Percentiles rank a stretch among this genome's conserved stretches.
phyloP scores from a whole-genome alignment of 1,139 yeast species.

The Suhomyces maxii region DNA sequence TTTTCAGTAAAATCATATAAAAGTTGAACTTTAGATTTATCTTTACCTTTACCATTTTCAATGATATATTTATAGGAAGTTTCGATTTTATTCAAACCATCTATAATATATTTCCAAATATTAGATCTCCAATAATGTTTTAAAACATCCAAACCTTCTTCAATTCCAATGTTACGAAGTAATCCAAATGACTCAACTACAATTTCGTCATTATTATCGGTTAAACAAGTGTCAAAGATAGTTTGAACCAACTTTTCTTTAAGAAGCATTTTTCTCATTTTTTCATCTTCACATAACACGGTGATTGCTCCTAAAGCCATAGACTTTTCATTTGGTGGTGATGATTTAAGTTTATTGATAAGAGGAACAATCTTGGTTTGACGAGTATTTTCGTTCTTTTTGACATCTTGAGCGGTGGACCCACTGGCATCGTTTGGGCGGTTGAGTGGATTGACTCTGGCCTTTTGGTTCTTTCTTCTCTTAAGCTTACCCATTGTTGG shows the following conservation, averaged over 20 bases:
- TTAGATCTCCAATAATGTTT: constrained; percentile 75
- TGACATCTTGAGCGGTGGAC: constrained; percentile 22
- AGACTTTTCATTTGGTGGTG: constrained; percentile 69
- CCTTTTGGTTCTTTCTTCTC: constrained; percentile 61
- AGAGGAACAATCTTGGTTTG: constrained; percentile 66
- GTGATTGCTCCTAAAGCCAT: constrained; percentile 78
- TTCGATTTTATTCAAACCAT: constrained; percentile 50
- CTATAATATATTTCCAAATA: constrained; percentile 62
- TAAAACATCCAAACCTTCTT: constrained; percentile 87
- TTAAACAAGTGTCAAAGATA: constrained; percentile 62
- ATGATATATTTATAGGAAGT: constrained; percentile 47
- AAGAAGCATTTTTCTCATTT: constrained; percentile 60
- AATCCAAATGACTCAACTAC: constrained; percentile 80
- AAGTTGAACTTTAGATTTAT: constrained; percentile 45
- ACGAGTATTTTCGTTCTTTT: constrained; percentile 51
- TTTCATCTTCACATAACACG: constrained; percentile 66
- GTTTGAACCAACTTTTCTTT: constrained; percentile 69
- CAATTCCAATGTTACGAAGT: constrained; percentile 73
- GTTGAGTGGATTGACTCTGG: constrained; percentile 52
- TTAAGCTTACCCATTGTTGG: constrained; percentile 71
- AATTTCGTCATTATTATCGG: constrained; percentile 70
- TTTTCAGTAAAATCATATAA: constrained; percentile 74
- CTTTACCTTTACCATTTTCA: constrained; percentile 30
- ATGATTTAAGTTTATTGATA: constrained; percentile 60
- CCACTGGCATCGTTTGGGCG: constrained; percentile 13